Evolutionary conservation across 2,329 filamentous ascomycete species (phyloP), one percentile per base, ranked within the genome.

Genomic region (Cytospora mali): DNA sequence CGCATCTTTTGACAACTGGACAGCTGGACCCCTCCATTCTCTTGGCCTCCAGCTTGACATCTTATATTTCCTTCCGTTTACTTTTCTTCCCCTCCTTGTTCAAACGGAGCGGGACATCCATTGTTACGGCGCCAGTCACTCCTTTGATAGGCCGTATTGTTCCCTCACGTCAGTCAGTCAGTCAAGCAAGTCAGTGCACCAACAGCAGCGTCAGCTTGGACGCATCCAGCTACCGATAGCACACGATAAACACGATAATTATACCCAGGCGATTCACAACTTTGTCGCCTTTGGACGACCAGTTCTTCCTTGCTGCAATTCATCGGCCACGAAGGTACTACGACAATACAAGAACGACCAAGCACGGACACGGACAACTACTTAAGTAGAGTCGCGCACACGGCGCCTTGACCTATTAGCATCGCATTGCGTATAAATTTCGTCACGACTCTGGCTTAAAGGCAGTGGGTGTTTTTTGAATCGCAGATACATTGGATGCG

Each of bases 1-100:
- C 50, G 58, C 58, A 49, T 54, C n/a, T 60, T 54, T 60, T 28
- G 58, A 49, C 39, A 42, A 53, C 33, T 59, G 49, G 57, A 59
- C 46, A 59, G 49, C 57, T 42, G 50, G 50, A 46, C 18, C 42
- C n/a, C 42, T 49, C 50, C 58, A 49, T 60, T 60, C 51, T 54
- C 28, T 60, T 54, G 48, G 54, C 46, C 53, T 50, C 50, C 52
- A 54, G 58, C 58, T 54, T 54, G 27, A 42, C 35, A 54, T 54
- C 35, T 60, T 16, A 28, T 21, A 33, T 54, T n/a, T 54, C 27
- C 21, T 54, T 21, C 21, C 31, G 21, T 31, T 23, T 42, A 33
- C 14, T 23, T 54, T 29, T 29, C 28, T 42, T 42, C 27, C 35
- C 33, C 35, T 49, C 35, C 54, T 48, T 60, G 50, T 53, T 54